Evolutionary conservation across 371 early-diverging fungal genomes (phyloP).

Genomic region (Cladochytrium tenue): DNA sequence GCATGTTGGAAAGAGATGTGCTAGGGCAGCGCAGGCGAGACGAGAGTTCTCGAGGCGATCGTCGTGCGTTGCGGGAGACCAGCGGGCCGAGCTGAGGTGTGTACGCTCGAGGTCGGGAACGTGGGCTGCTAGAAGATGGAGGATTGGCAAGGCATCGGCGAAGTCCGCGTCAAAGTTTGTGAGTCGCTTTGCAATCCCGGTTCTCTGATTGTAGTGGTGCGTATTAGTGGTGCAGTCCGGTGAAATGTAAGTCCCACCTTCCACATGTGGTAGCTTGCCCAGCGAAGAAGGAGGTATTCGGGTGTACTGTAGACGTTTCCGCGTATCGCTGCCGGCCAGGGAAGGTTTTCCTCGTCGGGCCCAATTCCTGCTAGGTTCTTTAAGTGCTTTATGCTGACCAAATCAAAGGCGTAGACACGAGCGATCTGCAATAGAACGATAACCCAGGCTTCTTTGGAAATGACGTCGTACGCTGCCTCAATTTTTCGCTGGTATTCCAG

Average conservation of each 20-base stretch:
- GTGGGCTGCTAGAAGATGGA: constrained; percentile 34
- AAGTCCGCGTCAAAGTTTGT: constrained; percentile 37
- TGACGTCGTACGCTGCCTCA: constrained; percentile 24
- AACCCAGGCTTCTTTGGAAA: constrained; percentile 49
- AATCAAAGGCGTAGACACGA: constrained; percentile 29
- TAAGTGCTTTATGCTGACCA: constrained; percentile 30
- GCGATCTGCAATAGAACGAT: constrained; percentile 42
- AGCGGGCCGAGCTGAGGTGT: constrained; percentile 23
- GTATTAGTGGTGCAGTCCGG: constrained; percentile 1
- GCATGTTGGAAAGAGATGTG: constrained; percentile 12
- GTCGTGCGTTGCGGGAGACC: constrained; percentile 11
- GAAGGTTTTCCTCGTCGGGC: constrained; percentile 28
- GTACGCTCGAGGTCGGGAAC: constrained; percentile 24
- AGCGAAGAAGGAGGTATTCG: constrained; percentile 38
- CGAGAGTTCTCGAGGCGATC: constrained; percentile 24
- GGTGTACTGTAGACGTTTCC: constrained; percentile 28
- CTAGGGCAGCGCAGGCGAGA: constrained; percentile 22
- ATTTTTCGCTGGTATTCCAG: constrained; percentile 25
- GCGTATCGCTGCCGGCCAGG: constrained; percentile 30
- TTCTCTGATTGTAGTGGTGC: constrained; percentile 13
- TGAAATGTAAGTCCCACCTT: constrained; percentile 27
- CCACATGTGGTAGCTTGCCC: constrained; percentile 41
- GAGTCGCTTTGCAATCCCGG: constrained; percentile 19
- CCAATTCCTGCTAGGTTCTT: constrained; percentile 31
- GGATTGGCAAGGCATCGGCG: constrained; percentile 24